phyloP scores from a whole-genome alignment of 1,284 basidiomycete genomes.

The Trametes hirsuta region DNA sequence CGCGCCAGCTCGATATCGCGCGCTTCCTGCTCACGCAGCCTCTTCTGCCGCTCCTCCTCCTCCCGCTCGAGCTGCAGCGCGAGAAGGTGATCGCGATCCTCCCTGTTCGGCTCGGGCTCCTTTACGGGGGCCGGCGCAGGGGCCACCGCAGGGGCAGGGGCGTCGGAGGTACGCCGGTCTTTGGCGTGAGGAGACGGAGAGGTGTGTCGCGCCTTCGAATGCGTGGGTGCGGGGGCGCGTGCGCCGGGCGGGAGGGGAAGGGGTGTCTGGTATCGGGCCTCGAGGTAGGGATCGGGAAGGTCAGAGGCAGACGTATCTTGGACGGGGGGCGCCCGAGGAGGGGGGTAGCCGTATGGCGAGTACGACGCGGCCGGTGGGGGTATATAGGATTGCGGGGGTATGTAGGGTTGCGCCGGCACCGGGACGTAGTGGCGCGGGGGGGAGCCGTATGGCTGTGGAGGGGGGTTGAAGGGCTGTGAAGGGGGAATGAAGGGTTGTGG shows the following conservation, averaged over 20 bases:
- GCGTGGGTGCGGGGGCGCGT: not conserved
- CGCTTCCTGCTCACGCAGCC: conserved; percentile 38
- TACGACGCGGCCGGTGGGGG: not conserved
- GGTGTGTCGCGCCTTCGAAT: not conserved
- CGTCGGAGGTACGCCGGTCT: not conserved
- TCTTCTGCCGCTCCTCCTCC: conserved; percentile 41
- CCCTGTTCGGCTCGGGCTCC: conserved; percentile 1
- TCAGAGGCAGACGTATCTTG: conserved; percentile 12
- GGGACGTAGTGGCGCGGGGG: not conserved
- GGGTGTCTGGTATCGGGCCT: conserved; percentile 46
- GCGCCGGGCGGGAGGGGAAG: conserved; percentile 48
- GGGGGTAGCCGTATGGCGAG: conserved; percentile 5
- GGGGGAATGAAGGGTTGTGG: not conserved
- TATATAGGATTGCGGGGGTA: not conserved
- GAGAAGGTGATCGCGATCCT: conserved; percentile 30
- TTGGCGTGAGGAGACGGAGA: conserved; percentile 2
- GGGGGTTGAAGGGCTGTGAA: not conserved
- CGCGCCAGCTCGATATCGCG: conserved; percentile 38
- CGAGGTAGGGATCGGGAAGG: conserved; percentile 47
- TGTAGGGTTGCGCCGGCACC: not conserved
- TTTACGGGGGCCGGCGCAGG: too few relatives aligned
- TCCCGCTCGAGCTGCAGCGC: conserved; percentile 37
- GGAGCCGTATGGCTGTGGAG: not conserved
- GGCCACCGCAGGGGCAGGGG: not conserved
- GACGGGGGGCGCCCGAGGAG: not conserved